Evolutionary conservation across 257 asterid species (phyloP).

Genomic region (Solanum paucissectum): DNA sequence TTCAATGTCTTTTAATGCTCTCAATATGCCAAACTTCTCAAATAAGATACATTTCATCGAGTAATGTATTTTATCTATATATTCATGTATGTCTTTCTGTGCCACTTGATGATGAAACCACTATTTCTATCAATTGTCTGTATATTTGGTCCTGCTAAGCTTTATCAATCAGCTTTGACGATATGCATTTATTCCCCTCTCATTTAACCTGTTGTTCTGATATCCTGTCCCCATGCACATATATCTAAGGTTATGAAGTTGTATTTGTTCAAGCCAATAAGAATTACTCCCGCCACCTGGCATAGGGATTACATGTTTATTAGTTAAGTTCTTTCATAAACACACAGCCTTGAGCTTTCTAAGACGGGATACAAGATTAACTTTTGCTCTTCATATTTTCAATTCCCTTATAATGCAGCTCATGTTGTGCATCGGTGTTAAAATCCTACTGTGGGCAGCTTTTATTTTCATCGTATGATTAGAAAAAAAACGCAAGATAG

Average conservation of each 20-base stretch:
- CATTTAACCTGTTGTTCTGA: neutral
- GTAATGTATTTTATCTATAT: neutral
- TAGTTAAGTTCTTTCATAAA: neutral
- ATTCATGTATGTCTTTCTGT: neutral
- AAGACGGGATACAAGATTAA: neutral
- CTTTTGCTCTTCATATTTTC: neutral
- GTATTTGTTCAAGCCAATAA: neutral
- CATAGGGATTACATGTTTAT: neutral
- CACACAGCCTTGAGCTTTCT: neutral
- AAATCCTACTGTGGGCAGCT: neutral
- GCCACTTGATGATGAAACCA: neutral
- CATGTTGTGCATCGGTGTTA: neutral
- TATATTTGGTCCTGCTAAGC: neutral
- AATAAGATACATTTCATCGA: neutral
- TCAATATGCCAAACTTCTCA: neutral
- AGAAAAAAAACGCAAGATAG: neutral
- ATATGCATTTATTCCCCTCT: neutral
- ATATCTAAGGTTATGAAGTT: neutral
- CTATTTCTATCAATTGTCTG: neutral
- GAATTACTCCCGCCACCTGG: neutral
- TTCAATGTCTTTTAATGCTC: neutral
- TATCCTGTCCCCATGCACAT: neutral
- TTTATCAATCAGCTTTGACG: neutral
- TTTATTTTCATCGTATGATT: neutral
- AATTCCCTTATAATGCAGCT: neutral